phyloP scores from a whole-genome alignment of 345 rosid species.

The Hibiscus syriacus region DNA sequence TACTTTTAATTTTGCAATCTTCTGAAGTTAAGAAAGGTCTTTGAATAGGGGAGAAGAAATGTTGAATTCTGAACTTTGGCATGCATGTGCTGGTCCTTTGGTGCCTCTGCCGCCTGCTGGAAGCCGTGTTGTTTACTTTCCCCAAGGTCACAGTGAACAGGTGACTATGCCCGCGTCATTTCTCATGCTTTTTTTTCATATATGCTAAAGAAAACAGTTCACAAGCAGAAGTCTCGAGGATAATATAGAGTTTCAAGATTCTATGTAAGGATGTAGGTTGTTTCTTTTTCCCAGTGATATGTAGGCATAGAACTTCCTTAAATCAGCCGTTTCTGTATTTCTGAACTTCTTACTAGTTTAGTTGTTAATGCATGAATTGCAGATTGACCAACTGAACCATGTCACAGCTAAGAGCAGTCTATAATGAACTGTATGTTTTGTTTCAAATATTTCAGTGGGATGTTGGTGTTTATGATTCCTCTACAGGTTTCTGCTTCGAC shows the following conservation, averaged over 20 bases:
- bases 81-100: constrained; percentile 99
- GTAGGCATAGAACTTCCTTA: not conserved
- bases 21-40: too few species aligned
- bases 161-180: too few species aligned
- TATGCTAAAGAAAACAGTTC: not conserved
- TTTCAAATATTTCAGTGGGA: not conserved
- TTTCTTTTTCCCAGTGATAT: not conserved
- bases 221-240: not conserved
- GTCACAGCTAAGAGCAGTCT: too few species aligned
- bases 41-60: constrained; percentile 69
- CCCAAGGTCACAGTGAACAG: constrained; percentile 99
- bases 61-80: constrained; percentile 98
- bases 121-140: constrained; percentile 96
- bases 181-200: too few species aligned
- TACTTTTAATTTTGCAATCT: too few species aligned
- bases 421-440: not conserved
- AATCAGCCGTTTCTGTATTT: not conserved
- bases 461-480: constrained; percentile 2
- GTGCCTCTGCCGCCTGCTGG: constrained; percentile 91
- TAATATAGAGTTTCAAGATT: not conserved
- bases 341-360: not conserved
- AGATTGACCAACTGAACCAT: too few species aligned
- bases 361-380: not conserved
- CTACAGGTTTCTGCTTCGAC: constrained; percentile 91
- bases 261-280: not conserved